Evolutionary conservation across 192 early-diverging fungal species (phyloP).

Genomic region (Coemansia sp.): DNA sequence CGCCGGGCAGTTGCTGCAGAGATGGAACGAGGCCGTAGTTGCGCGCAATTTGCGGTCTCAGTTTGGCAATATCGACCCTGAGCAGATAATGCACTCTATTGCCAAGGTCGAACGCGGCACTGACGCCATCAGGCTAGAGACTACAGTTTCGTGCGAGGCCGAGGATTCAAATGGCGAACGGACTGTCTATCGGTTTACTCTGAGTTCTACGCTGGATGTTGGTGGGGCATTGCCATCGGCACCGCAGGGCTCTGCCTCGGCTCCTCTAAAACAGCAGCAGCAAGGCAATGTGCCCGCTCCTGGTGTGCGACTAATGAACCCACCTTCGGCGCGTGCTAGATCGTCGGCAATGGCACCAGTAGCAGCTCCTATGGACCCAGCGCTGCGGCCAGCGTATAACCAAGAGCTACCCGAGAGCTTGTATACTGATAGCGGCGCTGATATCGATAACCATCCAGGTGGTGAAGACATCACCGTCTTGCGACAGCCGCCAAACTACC

Average conservation of each 20-base stretch:
- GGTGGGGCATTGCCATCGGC: slow-evolving; percentile 28
- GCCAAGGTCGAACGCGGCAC: slow-evolving; percentile 37
- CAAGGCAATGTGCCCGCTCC: neutral
- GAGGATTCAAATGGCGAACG: slow-evolving; percentile 53
- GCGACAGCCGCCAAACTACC: slow-evolving; percentile 48
- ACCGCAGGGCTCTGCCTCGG: neutral
- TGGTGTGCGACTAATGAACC: neutral
- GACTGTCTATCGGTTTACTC: slow-evolving; percentile 54
- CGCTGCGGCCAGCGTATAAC: neutral
- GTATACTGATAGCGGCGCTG: neutral
- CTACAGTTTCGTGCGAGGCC: slow-evolving; percentile 53
- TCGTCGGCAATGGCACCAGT: neutral
- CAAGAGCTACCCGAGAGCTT: neutral
- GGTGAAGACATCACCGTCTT: slow-evolving; percentile 21
- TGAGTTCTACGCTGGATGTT: slow-evolving; percentile 53
- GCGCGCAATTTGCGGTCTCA: slow-evolving; percentile 36
- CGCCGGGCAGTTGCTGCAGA: slow-evolving; percentile 45
- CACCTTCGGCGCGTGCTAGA: neutral
- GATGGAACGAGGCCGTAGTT: slow-evolving; percentile 52
- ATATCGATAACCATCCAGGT: neutral
- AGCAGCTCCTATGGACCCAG: neutral
- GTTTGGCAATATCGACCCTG: slow-evolving; percentile 17
- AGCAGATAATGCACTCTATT: slow-evolving; percentile 31
- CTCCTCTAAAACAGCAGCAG: slow-evolving; percentile 8
- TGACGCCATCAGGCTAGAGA: slow-evolving; percentile 52